These are phyloP conservation scores for Speleostelium caveatum DNA, from an alignment of 78 protist genomes.

Conservation along the genomic window DNA sequence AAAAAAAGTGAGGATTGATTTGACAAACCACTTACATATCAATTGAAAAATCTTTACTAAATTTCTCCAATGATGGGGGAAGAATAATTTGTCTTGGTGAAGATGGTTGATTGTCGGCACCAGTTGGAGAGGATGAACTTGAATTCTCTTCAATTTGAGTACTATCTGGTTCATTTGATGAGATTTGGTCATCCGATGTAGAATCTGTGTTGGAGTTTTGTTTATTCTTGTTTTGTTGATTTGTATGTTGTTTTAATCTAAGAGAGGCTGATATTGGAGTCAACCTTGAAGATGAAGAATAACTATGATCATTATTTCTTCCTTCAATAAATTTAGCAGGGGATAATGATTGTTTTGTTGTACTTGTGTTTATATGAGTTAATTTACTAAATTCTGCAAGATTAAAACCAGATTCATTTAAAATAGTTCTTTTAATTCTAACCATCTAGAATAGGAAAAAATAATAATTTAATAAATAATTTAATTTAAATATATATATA, in stretches of 20 bases:
- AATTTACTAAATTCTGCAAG: slow-evolving; percentile 52
- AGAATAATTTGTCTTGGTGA: background rate
- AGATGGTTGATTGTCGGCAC: background rate
- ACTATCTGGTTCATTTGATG: background rate
- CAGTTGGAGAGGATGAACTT: background rate
- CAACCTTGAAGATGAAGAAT: slow-evolving; percentile 35
- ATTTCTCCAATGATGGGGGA: slow-evolving; percentile 29
- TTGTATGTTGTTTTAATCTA: background rate
- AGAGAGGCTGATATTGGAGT: slow-evolving; percentile 7
- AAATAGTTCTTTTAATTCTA: slow-evolving; percentile 57
- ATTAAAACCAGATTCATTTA: slow-evolving; percentile 44
- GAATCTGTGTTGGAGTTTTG: background rate
- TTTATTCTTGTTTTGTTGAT: background rate
- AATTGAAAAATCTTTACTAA: slow-evolving; percentile 37
- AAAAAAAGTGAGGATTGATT: too few species aligned
- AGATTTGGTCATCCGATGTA: background rate
- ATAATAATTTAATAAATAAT: background rate
- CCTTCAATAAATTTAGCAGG: slow-evolving; percentile 60
- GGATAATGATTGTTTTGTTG: slow-evolving; percentile 19
- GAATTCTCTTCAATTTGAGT: background rate
- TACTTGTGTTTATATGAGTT: slow-evolving; percentile 38
- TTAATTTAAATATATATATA: background rate
- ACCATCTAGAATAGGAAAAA: slow-evolving; percentile 15
- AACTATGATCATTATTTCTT: slow-evolving; percentile 16
- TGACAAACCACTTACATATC: slow-evolving; percentile 26